Evolutionary conservation across 1,139 yeast species (phyloP).

Genomic region (Eremothecium cymbalariae): DNA sequence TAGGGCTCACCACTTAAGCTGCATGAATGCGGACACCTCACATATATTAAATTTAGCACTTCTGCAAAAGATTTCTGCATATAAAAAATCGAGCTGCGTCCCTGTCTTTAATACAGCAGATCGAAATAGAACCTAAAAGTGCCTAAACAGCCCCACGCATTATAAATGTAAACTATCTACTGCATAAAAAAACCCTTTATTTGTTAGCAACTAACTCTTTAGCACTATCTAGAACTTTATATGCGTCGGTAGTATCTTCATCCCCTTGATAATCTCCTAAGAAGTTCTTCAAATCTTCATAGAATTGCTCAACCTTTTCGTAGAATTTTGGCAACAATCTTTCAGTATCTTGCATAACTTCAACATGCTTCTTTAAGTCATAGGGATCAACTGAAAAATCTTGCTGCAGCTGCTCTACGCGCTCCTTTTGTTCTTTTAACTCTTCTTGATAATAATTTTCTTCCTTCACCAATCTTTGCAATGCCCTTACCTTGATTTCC

Average conservation of each 20-base stretch:
- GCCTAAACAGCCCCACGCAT: no score
- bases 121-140: no score
- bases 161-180: no score
- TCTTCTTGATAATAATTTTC: slow-evolving; percentile 58
- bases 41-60: no score
- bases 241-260: slow-evolving; percentile 30
- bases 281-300: slow-evolving; percentile 38
- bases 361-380: slow-evolving; percentile 57
- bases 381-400: slow-evolving; percentile 50
- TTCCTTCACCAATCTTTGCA: slow-evolving; percentile 68
- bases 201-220: slow-evolving; percentile 14
- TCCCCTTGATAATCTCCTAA: slow-evolving; percentile 38
- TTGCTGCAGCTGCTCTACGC: slow-evolving; percentile 37
- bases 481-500: slow-evolving; percentile 69
- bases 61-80: no score
- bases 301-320: slow-evolving; percentile 45
- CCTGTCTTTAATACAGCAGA: no score
- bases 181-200: no score
- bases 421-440: slow-evolving; percentile 49
- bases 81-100: no score
- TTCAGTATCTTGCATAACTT: slow-evolving; percentile 61
- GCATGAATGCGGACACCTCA: no score
- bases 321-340: slow-evolving; percentile 59
- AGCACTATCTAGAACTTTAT: slow-evolving; percentile 23
- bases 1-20: no score